Conservation (phyloP, 768 basidiomycete species). For the Termitomyces sp. region DNA sequence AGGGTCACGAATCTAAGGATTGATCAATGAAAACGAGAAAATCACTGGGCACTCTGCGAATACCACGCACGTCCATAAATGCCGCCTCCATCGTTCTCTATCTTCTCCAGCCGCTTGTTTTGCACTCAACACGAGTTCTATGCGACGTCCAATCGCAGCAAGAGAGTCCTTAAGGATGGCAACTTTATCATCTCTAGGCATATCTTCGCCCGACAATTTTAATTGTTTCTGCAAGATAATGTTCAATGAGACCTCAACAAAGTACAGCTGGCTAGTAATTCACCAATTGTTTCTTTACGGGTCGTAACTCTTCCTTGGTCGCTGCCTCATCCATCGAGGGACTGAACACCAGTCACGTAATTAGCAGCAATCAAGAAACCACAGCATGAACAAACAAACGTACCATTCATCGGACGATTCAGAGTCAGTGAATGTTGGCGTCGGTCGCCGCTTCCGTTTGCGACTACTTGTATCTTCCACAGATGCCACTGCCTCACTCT, state of each 20-base stretch:
- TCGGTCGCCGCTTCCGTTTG: conserved; percentile 89
- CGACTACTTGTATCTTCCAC: conserved; percentile 64
- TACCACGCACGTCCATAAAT: conserved; percentile 89
- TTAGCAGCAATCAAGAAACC: conserved; percentile 3
- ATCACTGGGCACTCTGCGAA: not conserved
- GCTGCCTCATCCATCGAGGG: conserved; percentile 92
- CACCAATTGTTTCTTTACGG: conserved; percentile 94
- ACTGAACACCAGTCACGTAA: conserved; percentile 30
- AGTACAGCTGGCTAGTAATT: conserved; percentile 15
- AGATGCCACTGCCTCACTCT: conserved; percentile 80
- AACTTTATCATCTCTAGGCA: conserved; percentile 95
- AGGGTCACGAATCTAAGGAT: conserved; percentile 77
- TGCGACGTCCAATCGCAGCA: conserved; percentile 87
- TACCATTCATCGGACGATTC: conserved; percentile 91
- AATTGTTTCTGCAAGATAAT: conserved; percentile 72
- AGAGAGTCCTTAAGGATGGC: conserved; percentile 93
- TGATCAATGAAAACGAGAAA: conserved; percentile 1
- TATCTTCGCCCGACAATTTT: conserved; percentile 87
- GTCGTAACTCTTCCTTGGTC: conserved; percentile 92
- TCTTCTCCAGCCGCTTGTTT: conserved; percentile 81
- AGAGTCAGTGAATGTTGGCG: conserved; percentile 94
- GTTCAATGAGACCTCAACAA: not conserved
- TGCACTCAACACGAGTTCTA: conserved; percentile 72
- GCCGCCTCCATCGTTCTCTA: conserved; percentile 81
- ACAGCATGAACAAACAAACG: conserved; percentile 20